These are phyloP conservation scores for Geotrichum australiense DNA, from an alignment of 1,139 yeast genomes.

Conservation along the genomic window DNA sequence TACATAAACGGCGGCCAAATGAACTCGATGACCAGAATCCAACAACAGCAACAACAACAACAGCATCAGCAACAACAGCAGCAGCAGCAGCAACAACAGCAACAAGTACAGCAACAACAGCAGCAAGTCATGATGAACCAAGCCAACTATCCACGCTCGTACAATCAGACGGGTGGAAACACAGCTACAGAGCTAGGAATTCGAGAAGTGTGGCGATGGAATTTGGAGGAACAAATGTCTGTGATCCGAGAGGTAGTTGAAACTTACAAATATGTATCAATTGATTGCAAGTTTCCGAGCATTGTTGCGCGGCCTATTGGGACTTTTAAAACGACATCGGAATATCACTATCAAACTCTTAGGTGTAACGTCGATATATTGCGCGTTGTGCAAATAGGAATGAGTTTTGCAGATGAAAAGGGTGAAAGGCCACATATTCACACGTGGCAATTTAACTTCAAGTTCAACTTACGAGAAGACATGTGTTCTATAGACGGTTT, in stretches of 20 bases:
- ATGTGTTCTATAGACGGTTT: slow-evolving; percentile 78
- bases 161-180: no score
- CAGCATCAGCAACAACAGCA: slow-evolving; percentile 11
- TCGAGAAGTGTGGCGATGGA: slow-evolving; percentile 78
- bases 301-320: slow-evolving; percentile 96
- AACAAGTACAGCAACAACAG: slow-evolving; percentile 14
- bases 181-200: no score
- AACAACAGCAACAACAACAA: slow-evolving; percentile 14
- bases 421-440: slow-evolving; percentile 67
- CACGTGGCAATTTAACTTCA: slow-evolving; percentile 94
- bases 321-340: slow-evolving; percentile 81
- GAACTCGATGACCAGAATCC: slow-evolving; percentile 13
- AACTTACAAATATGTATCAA: slow-evolving; percentile 61
- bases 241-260: slow-evolving; percentile 63
- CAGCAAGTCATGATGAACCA: slow-evolving; percentile 17
- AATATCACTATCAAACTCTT: slow-evolving; percentile 92
- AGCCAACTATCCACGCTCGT: no score
- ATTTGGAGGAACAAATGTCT: slow-evolving; percentile 75
- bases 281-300: slow-evolving; percentile 90
- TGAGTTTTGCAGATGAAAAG: slow-evolving; percentile 72
- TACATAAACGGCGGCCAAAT: slow-evolving; percentile 15
- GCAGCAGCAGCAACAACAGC: slow-evolving; percentile 12
- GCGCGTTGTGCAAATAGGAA: slow-evolving; percentile 78
- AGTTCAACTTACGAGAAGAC: slow-evolving; percentile 60
- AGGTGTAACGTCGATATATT: slow-evolving; percentile 84